A percentile compares a stretch with the other conserved stretches of the same genome.
phyloP scores from a whole-genome alignment of 2,329 filamentous ascomycete species.

The Colletotrichum sp. region DNA sequence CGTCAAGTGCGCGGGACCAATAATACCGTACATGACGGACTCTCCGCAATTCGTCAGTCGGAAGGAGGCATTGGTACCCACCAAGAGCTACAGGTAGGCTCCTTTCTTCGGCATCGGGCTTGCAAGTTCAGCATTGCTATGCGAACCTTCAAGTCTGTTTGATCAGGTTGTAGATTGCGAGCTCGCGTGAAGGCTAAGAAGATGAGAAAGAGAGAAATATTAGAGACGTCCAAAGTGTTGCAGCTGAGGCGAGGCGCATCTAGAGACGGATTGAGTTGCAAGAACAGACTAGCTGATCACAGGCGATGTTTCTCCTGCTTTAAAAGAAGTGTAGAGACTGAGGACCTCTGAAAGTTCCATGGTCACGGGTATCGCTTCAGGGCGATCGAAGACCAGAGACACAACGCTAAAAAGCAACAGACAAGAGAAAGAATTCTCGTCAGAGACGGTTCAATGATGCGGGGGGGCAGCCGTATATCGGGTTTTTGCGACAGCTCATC shows the following conservation, averaged over 20 bases:
- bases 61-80: not conserved
- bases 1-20: rapidly evolving
- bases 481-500: not conserved
- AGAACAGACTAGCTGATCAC: rapidly evolving
- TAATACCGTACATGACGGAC: not conserved
- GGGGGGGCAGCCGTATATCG: not conserved
- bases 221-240: rapidly evolving
- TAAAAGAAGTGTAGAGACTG: not conserved
- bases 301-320: not conserved
- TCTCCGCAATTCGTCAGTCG: not conserved
- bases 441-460: not conserved
- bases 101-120: not conserved
- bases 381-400: not conserved
- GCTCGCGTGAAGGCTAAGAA: rapidly evolving
- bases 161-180: rapidly evolving
- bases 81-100: rapidly evolving
- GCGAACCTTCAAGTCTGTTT: not conserved
- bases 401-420: rapidly evolving
- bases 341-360: not conserved
- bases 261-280: not conserved
- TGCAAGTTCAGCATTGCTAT: rapidly evolving
- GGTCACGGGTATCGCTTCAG: not conserved
- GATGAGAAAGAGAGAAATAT: rapidly evolving
- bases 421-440: not conserved
- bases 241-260: not conserved